Percentiles rank a stretch among this genome's conserved stretches.
Evolutionary conservation across 208 protist species (phyloP).

Genomic region (Acanthamoeba divionensis): DNA sequence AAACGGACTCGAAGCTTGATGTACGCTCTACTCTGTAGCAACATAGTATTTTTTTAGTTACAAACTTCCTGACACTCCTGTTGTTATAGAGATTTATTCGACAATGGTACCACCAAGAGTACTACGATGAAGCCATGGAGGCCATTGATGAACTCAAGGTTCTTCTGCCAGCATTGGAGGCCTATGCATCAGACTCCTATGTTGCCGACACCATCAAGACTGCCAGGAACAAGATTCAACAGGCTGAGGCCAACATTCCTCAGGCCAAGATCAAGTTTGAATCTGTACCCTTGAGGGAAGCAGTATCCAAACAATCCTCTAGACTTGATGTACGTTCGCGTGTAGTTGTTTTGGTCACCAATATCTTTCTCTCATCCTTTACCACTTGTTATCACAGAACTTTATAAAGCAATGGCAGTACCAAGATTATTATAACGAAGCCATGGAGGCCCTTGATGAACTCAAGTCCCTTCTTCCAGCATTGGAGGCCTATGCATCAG

Average conservation of each 20-base stretch:
- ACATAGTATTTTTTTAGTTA: no score
- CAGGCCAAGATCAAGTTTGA: conserved; percentile 6
- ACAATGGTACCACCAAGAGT: conserved; percentile 37
- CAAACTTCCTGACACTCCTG: not conserved
- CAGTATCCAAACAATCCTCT: not conserved
- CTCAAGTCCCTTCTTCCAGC: not conserved
- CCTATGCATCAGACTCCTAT: not conserved
- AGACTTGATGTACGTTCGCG: not conserved
- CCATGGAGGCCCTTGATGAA: not conserved
- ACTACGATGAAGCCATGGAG: conserved; percentile 9
- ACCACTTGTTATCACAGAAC: not conserved
- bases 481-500: not conserved
- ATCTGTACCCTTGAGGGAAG: not conserved
- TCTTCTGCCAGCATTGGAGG: not conserved
- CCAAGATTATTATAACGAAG: conserved; percentile 8
- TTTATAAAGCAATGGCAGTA: not conserved
- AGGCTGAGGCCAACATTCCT: not conserved
- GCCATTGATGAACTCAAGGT: not conserved
- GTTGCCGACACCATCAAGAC: not conserved
- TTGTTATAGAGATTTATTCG: conserved; percentile 6
- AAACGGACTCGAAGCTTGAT: not conserved
- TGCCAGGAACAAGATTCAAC: not conserved
- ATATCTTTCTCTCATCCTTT: not conserved
- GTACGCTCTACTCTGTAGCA: not conserved
- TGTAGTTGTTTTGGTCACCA: not conserved